Base-by-base conservation (phyloP, 1,284 basidiomycete genomes). In the Boletus mariae region DNA sequence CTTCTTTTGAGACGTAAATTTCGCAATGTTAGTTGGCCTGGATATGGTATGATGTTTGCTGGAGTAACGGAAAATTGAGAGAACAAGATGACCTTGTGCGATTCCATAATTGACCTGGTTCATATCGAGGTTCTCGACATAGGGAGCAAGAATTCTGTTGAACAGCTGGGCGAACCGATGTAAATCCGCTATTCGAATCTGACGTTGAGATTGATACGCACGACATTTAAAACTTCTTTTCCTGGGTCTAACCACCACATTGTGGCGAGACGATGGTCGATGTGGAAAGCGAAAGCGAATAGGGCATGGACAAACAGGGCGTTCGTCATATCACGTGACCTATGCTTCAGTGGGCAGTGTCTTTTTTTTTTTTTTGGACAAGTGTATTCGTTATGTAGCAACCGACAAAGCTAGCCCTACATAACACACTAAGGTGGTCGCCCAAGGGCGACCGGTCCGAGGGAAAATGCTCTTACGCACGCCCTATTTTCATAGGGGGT, bases 111-210 rank as follows among this genome's bases (percentile, higher is more conserved):
- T 95, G 47, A 99, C 87, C 73, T 97, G 93, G 65, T 91, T 89
- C 63, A 94, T 85, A 71, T 98, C 94, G 69, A 99, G 76, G 64
- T 98, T 97, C 75, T 97, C 94, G 59, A 99, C 91, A 80, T 99
- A 98, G 1, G 93, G 91, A 42, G 93, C 92, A 47, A 98, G 85
- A 59, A 97, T 90, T 61, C 91, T 84, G 71, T 97, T 97, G 75
- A 95, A 90, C 62, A 95, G 70, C 90, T 92, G 53, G 17, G 29
- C 20, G 41, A 56, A 17, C 9, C n/a, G 8, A 32, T 10, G 26
- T 49, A 43, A 32, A 44, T 45, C 23, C 45, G 49, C 37, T 37
- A 48, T 26, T 31, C 15, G 32, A 35, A 23, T 47, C 49, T 28
- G 40, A 38, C 3, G 37, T 11, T 48, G 11, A 7, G 40, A 37